Evolutionary conservation across 805 yeast species (phyloP).

Genomic region (Saturnispora silvae): DNA sequence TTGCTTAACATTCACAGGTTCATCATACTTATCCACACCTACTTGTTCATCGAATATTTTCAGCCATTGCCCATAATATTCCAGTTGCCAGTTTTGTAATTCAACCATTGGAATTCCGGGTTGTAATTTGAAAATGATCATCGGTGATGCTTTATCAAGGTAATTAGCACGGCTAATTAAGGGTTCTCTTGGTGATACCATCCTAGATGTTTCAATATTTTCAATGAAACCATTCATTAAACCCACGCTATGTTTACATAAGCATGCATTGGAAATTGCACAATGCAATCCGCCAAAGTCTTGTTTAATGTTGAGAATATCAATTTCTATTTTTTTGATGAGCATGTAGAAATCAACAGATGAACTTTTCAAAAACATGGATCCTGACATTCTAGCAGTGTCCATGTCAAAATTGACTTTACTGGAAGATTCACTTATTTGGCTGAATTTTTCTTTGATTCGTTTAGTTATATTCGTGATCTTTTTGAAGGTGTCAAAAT

Average conservation of each 20-base stretch:
- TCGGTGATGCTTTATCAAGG: constrained; percentile 8
- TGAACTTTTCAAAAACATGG: constrained; percentile 17
- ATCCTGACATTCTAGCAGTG: constrained; percentile 18
- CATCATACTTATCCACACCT: constrained; percentile 8
- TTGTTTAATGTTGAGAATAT: constrained; percentile 16
- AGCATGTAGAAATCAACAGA: constrained; percentile 10
- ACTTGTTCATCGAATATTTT: constrained; percentile 27
- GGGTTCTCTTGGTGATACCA: constrained; percentile 1
- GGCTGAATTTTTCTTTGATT: constrained; percentile 5
- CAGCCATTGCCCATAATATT: constrained; percentile 56
- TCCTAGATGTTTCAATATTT: constrained; percentile 1
- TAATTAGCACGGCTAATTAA: constrained; percentile 9
- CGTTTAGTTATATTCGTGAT: not conserved
- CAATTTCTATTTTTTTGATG: constrained; percentile 12
- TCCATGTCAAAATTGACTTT: not conserved
- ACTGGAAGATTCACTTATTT: no score
- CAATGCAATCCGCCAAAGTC: constrained; percentile 27
- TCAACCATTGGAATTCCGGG: constrained; percentile 31
- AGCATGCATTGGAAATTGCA: constrained; percentile 12
- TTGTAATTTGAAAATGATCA: constrained; percentile 8
- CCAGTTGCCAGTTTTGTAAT: constrained; percentile 37
- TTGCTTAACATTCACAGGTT: constrained; percentile 6
- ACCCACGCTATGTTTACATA: constrained; percentile 14
- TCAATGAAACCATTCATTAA: constrained; percentile 1
- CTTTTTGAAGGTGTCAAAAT: not conserved